Base-by-base conservation (phyloP, 1,284 basidiomycete species). In the Prillingera fragicola region DNA sequence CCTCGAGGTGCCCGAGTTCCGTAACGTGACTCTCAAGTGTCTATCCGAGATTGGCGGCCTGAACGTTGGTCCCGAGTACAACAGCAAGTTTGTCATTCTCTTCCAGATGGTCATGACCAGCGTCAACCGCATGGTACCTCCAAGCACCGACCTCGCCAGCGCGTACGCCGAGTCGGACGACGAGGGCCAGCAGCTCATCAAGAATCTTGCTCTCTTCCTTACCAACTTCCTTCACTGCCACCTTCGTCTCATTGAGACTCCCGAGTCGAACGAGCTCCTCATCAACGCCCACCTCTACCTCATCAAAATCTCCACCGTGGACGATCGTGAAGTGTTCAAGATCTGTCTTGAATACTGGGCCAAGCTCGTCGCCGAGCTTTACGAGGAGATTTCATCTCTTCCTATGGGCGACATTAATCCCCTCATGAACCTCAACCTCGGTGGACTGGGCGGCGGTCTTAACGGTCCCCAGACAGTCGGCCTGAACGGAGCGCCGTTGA, bases 291-390 rank as follows among this genome's bases (percentile, higher is more conserved):
- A 99, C 73, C 76, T 97, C 25, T 99, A 98, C 73, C 88, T 99
- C 78, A 90, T 98, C 70, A 98, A 98, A 73, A 84, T 99, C 35
- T 94, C 89, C 0, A 92, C 94, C 59, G 95, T 99, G 22, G 94
- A 97, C 60, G 95, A 99, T 69, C 83, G 94, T 42, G 95, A 99
- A 71, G 85, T 99, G 52, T 98, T 98, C 83, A 99, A 98, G 74
- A 96, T 98, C 62, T 97, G 92, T 62, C 75, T 98, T 60, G 95
- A 98, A 69, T 99, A 98, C 73, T 99, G 95, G 95, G 75, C 87
- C 43, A 96, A 95, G 73, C 83, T 99, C n/a, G 95, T 98, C 8
- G 80, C 87, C 8, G 92, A 96, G 68, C 78, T 99, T n/a, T 98
- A 98, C 69, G 92, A 97, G 57, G 95, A 99, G 75, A 86, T 94